A percentile compares a stretch with the other conserved stretches of the same genome.
These are phyloP conservation scores for Maudiozyma turicensis DNA, from an alignment of 805 yeast species.

Conservation along the genomic window DNA sequence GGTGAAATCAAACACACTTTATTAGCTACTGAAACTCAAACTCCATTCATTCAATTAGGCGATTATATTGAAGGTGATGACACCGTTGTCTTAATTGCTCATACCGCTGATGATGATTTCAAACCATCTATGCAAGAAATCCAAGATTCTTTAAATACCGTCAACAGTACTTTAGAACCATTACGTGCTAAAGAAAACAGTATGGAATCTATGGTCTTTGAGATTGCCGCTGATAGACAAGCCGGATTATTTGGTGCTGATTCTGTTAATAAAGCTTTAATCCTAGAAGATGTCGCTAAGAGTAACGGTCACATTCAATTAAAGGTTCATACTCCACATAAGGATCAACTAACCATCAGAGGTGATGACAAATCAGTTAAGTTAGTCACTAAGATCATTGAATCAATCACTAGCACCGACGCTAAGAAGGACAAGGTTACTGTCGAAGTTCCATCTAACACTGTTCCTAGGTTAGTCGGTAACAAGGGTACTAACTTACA, in stretches of 20 bases:
- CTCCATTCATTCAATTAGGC: conserved; percentile 53
- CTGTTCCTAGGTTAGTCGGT: conserved; percentile 79
- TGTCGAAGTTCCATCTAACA: conserved; percentile 53
- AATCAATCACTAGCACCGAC: conserved; percentile 23
- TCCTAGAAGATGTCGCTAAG: conserved; percentile 30
- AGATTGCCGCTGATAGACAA: conserved; percentile 48
- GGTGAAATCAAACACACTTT: conserved; percentile 22
- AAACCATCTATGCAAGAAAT: conserved; percentile 59
- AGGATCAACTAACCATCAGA: conserved; percentile 49
- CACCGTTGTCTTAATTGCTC: conserved; percentile 46
- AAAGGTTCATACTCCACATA: conserved; percentile 40
- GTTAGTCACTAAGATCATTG: conserved; percentile 29
- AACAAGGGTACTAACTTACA: conserved; percentile 72
- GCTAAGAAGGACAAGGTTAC: conserved; percentile 29
- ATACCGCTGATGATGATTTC: conserved; percentile 51
- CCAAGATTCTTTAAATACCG: conserved; percentile 42
- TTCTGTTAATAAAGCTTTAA: conserved; percentile 15
- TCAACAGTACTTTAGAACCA: conserved; percentile 43
- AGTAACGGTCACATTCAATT: conserved; percentile 34
- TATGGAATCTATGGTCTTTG: conserved; percentile 42
- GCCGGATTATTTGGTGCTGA: conserved; percentile 25
- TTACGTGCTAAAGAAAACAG: conserved; percentile 50
- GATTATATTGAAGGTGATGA: conserved; percentile 35
- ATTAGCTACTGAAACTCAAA: conserved; percentile 29
- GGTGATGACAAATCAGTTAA: conserved; percentile 61